Conservation (phyloP, 2,329 filamentous ascomycete genomes). For the Thyridium curvatum region DNA sequence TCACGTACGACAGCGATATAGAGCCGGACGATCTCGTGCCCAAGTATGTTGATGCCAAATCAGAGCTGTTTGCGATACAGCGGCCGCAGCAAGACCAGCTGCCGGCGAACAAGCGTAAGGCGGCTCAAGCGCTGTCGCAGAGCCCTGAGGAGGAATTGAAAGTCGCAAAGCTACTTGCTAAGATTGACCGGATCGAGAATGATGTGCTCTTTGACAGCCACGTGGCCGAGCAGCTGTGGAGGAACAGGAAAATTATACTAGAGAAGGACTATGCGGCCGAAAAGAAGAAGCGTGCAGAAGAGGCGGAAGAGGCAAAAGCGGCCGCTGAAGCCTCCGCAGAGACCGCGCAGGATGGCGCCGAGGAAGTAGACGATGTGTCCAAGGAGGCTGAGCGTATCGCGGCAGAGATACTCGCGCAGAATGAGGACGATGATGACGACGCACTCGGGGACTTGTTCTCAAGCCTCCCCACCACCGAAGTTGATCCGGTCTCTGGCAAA, state of each 20-base stretch:
- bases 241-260: conserved; percentile 47
- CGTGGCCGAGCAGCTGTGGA: conserved; percentile 62
- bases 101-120: conserved; percentile 13
- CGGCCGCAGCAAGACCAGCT: conserved; percentile 40
- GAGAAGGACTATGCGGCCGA: conserved; percentile 54
- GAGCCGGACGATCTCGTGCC: conserved; percentile 71
- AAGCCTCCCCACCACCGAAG: conserved; percentile 53
- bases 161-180: conserved; percentile 62
- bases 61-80: conserved; percentile 57
- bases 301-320: conserved; percentile 21
- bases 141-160: conserved; percentile 31
- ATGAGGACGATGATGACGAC: conserved; percentile 43
- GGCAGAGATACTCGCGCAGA: conserved; percentile 50
- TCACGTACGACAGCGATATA: conserved; percentile 61
- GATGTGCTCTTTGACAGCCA: conserved; percentile 69
- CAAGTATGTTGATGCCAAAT: conserved; percentile 70
- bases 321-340: conserved; percentile 17
- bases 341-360: conserved; percentile 15
- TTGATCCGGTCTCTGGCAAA: conserved; percentile 53
- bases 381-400: conserved; percentile 53
- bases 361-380: conserved; percentile 38
- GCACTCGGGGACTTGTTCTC: conserved; percentile 50
- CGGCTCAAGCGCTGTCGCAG: background rate
- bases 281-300: conserved; percentile 32
- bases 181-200: conserved; percentile 69